Evolutionary conservation across 495 filamentous ascomycete species (phyloP).

Genomic region (Antarctomyces pellizariae): DNA sequence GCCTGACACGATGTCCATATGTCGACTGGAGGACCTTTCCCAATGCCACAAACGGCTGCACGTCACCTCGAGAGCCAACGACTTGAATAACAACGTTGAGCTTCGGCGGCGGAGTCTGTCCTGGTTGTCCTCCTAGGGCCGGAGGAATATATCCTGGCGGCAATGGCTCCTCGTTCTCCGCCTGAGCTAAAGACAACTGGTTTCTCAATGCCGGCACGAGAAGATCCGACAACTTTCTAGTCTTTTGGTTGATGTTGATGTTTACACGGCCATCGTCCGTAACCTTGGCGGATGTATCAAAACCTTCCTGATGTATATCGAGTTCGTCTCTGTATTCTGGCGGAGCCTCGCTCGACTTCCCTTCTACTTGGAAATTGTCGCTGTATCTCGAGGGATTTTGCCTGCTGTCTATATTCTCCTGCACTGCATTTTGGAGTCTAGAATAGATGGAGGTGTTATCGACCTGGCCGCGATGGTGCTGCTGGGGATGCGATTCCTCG

Average conservation of each 20-base stretch:
- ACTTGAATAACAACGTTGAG: constrained; percentile 65
- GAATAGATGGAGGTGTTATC: neutral
- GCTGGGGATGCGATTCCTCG: constrained; percentile 4
- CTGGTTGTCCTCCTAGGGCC: constrained; percentile 31
- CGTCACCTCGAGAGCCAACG: constrained; percentile 56
- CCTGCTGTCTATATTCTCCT: neutral
- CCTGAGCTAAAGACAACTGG: constrained; percentile 25
- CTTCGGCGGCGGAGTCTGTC: constrained; percentile 27
- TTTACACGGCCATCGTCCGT: constrained; percentile 44
- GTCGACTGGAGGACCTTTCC: constrained; percentile 35
- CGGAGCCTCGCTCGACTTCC: constrained; percentile 12
- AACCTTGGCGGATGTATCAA: constrained; percentile 28
- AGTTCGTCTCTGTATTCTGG: constrained; percentile 29
- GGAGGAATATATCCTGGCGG: constrained; percentile 38
- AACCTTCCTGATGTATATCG: constrained; percentile 24
- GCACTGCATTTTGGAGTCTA: neutral
- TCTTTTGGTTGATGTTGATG: constrained; percentile 50
- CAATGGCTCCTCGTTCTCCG: constrained; percentile 18
- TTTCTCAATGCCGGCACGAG: constrained; percentile 38
- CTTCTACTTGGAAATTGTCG: constrained; percentile 2
- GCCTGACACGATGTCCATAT: constrained; percentile 50
- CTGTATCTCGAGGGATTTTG: neutral
- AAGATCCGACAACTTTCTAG: constrained; percentile 35
- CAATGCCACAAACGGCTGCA: constrained; percentile 50
- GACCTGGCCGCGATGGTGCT: neutral